Base-by-base conservation (phyloP, 2,329 filamentous ascomycete species). In the Ceratocystis albifundus region DNA sequence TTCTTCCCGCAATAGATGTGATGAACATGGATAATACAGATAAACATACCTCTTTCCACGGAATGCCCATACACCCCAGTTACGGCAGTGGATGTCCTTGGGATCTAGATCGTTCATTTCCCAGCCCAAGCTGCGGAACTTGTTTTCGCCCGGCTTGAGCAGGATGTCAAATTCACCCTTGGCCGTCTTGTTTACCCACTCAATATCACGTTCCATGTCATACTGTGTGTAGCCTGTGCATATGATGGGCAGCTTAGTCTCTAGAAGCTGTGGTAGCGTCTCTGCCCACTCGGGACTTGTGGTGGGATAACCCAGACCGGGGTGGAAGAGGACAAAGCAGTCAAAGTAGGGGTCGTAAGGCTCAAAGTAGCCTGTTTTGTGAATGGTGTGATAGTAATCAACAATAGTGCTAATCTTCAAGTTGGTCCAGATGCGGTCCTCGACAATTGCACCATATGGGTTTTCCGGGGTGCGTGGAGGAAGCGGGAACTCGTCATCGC, bases 321-420 rank as follows among this genome's bases (percentile, higher is more conserved):
- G 95, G 73, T 99, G 95, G 81, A 97, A 99, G 64, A 96, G 83
- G 72, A 99, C 86, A 74, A 99, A 96, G 76, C 89, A 94, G 79
- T 99, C 94, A 75, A 99, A 96, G 78, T 99, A 99, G 0, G 94
- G 94, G 74, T 99, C 94, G 74, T 95, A 96, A 0, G 95, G 94
- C 67, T 89, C 85, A 78, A 97, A 99, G 74, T 92, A 84, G 61
- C 90, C 88, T 0, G 93, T 89, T 74, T 91, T 85, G 78, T 99
- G 93, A 71, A 99, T 84, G 1, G 90, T 97, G 76, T 99, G 93
- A 79, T 95, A 99, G 78, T 99, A 96, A 71, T 99, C 94, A 64
- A 97, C 93, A 72, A 92, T 96, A 0, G 95, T 99, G 75, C 88
- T 94, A 73, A 99, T 96, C 80, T 99, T 99, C 84, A 97, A 86